A percentile compares a stretch with the other conserved stretches of the same genome.
Conservation (phyloP, 805 yeast species). For the Cyberlindnera misumaiensis region DNA sequence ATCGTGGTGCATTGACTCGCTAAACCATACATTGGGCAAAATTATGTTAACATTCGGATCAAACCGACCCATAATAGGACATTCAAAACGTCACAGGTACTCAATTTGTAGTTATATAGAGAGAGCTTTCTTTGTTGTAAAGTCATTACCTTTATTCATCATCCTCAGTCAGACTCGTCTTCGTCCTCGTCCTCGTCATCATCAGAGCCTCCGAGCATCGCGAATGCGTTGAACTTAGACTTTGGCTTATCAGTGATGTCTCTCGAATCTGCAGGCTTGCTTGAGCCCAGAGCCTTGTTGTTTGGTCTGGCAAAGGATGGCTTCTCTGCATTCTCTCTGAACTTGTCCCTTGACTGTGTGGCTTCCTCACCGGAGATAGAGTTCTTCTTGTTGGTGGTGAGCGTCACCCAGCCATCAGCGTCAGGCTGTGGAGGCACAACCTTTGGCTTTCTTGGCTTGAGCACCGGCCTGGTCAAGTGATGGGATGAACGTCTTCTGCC, state of each 20-base stretch:
- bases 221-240: constrained; percentile 71
- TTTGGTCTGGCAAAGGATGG: constrained; percentile 55
- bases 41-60: too few species aligned
- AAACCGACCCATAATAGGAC: too few species aligned
- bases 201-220: constrained; percentile 43
- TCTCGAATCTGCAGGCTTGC: constrained; percentile 67
- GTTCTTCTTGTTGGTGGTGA: constrained; percentile 33
- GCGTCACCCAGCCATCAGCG: constrained; percentile 80
- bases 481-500: constrained; percentile 52
- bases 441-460: constrained; percentile 25
- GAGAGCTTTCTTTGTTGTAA: too few species aligned
- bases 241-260: constrained; percentile 64
- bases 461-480: constrained; percentile 40
- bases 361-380: constrained; percentile 43
- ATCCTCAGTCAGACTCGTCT: not conserved
- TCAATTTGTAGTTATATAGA: too few species aligned
- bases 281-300: constrained; percentile 67
- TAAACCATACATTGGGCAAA: too few species aligned
- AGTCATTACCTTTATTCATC: not conserved
- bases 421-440: constrained; percentile 43
- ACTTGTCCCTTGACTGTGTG: constrained; percentile 39
- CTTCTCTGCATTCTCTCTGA: constrained; percentile 35
- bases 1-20: constrained; percentile 12
- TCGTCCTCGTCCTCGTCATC: constrained; percentile 24
- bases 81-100: too few species aligned